Conservation (phyloP, 1,284 basidiomycete species). For the Sanghuangporus baumii region DNA sequence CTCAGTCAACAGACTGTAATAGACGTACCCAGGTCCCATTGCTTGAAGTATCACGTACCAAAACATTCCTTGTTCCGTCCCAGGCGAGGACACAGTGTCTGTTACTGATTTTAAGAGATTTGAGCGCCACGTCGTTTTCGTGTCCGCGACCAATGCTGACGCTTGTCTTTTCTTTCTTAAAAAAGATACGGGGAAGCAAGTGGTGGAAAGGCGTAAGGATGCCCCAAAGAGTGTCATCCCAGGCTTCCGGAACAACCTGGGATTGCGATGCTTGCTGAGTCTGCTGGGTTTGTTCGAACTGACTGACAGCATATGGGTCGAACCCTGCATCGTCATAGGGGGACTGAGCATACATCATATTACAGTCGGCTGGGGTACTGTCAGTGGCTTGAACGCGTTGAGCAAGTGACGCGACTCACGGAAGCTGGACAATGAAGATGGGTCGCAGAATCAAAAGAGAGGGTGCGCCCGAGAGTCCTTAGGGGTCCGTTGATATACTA, state of each 20-base stretch:
- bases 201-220: conserved; percentile 56
- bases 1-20: conserved; percentile 1
- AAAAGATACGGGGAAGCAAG: conserved; percentile 47
- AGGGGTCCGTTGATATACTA: not conserved
- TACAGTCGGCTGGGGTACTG: not conserved
- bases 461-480: not conserved
- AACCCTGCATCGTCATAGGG: conserved; percentile 2
- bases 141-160: conserved; percentile 53
- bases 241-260: conserved; percentile 16
- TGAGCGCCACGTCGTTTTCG: conserved; percentile 50
- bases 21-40: conserved; percentile 81
- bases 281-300: conserved; percentile 24
- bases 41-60: conserved; percentile 67
- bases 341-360: conserved; percentile 1
- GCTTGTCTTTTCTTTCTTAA: conserved; percentile 43
- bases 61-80: conserved; percentile 61
- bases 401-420: not conserved
- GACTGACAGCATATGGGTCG: conserved; percentile 9
- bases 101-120: conserved; percentile 68
- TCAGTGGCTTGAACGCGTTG: not conserved
- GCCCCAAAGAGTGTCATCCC: conserved; percentile 58
- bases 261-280: conserved; percentile 24
- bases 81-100: conserved; percentile 59
- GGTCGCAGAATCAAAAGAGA: not conserved
- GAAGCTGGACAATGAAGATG: not conserved